These are phyloP conservation scores for Streptanthus diversifolius DNA, from an alignment of 345 rosid genomes.

Conservation along the genomic window DNA sequence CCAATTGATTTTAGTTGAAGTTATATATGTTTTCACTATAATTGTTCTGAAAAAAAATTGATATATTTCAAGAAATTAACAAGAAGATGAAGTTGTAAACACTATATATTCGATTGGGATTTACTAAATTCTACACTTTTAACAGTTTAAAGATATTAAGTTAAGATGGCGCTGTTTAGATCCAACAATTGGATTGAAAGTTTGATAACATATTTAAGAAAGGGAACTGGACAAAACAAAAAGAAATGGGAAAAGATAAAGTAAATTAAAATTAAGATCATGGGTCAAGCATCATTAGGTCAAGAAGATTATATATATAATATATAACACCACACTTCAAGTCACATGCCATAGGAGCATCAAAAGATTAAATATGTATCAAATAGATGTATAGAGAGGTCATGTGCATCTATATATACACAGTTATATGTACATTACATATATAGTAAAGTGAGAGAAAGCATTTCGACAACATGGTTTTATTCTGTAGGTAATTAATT, in stretches of 20 bases:
- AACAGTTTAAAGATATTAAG: neutral
- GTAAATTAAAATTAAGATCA: constrained; percentile 28
- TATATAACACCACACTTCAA: constrained; percentile 33
- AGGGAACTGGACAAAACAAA: constrained; percentile 18
- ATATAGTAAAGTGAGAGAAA: constrained; percentile 15
- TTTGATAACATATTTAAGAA: constrained; percentile 1
- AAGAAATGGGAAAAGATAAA: neutral
- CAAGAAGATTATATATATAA: constrained; percentile 23
- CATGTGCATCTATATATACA: constrained; percentile 18
- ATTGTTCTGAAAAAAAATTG: neutral
- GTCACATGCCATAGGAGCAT: constrained; percentile 34
- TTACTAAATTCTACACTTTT: neutral
- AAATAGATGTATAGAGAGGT: constrained; percentile 1
- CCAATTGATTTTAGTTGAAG: neutral
- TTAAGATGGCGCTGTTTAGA: constrained; percentile 1
- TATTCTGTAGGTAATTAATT: constrained; percentile 23
- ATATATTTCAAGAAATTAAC: neutral
- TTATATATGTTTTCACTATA: neutral
- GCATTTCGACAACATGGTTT: constrained; percentile 34
- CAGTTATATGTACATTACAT: constrained; percentile 7
- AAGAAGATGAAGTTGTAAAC: neutral
- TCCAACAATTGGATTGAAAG: neutral
- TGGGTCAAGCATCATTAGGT: constrained; percentile 38
- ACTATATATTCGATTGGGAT: neutral
- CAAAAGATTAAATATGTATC: constrained; percentile 16